Evolutionary conservation across 257 asterid species (phyloP), one percentile per base, ranked within the genome.

Genomic region (Leonotis leonurus): DNA sequence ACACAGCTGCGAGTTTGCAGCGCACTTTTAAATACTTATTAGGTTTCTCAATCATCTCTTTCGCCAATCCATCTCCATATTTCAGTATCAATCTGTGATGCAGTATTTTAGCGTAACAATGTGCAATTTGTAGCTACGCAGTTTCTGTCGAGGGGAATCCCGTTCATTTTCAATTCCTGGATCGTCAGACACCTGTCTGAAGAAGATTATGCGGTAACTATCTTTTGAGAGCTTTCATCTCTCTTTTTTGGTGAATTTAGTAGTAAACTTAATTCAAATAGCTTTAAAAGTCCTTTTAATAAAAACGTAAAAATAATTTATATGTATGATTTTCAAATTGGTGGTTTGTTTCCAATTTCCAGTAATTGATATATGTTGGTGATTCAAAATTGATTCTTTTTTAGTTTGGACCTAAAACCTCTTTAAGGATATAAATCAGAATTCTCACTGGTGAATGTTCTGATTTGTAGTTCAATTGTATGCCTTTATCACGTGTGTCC

Each of bases 111-210:
- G 25, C 20, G 45, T 7, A 11, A 60, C 29, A 9, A 4, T 70
- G 50, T 69, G 49, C 52, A 18, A 72, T 57, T 54, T 78, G 69
- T 69, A 93, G 97, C 97, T 40, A 89, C 97, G 13, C 99, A 93
- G 80, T 83, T 93, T 54, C 74, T 89, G 68, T 83, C 97, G 1
- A 83, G 99, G 75, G 96, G 95, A 73, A 89, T 93, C 56, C 98
- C 97, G 0, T 93, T 89, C 82, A 69, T 93, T 40, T 87, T 93
- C 89, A 93, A 89, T 71, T 80, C 95, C 12, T 89, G 97, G 99
- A 83, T 89, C 44, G 88, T 93, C 56, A 78, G 97, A 41, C 96
- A 82, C 75, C 85, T 89, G 57, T 68, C 85, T 1, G 92, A 73
- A 75, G 84, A 83, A 66, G 75, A 70, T 70, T 93, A 87, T 64